A percentile compares a stretch with the other conserved stretches of the same genome.
phyloP scores from a whole-genome alignment of 306 rosid species.

The Corylus avellana region DNA sequence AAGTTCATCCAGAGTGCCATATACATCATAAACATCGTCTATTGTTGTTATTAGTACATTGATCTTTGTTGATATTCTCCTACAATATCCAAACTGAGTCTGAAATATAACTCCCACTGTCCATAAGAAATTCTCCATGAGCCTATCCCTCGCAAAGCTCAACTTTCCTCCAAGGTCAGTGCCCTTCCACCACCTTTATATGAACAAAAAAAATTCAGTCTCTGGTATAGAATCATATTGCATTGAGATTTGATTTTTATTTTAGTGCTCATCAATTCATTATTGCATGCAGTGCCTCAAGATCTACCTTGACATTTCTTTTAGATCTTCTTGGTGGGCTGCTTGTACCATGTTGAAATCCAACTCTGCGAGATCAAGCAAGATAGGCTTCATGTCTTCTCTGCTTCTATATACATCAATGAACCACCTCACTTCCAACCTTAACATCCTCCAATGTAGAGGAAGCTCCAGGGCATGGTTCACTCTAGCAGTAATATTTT shows the following conservation, averaged over 20 bases:
- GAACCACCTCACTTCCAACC: constrained; percentile 26
- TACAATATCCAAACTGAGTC: constrained; percentile 2
- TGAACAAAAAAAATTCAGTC: neutral
- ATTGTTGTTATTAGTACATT: neutral
- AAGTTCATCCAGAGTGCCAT: constrained; percentile 23
- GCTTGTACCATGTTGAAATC: constrained; percentile 16
- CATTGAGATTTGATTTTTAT: no score
- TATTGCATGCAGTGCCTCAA: no score
- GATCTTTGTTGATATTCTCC: neutral
- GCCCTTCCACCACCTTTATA: constrained; percentile 28
- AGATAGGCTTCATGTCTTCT: neutral
- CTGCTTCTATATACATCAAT: constrained; percentile 11
- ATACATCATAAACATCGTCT: constrained; percentile 23
- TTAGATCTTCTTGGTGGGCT: constrained; percentile 8
- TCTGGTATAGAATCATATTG: neutral
- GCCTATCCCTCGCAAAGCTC: constrained; percentile 24
- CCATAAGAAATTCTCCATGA: constrained; percentile 23
- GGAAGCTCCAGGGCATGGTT: constrained; percentile 24
- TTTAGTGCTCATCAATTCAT: no score
- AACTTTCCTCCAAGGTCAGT: constrained; percentile 3
- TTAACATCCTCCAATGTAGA: constrained; percentile 21
- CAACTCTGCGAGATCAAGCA: constrained; percentile 11
- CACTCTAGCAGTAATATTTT: neutral
- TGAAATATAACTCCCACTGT: constrained; percentile 15
- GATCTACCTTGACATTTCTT: constrained; percentile 3